Percentiles rank a stretch among this genome's conserved stretches.
Conservation (phyloP, 345 rosid genomes). For the Kernera saxatilis region DNA sequence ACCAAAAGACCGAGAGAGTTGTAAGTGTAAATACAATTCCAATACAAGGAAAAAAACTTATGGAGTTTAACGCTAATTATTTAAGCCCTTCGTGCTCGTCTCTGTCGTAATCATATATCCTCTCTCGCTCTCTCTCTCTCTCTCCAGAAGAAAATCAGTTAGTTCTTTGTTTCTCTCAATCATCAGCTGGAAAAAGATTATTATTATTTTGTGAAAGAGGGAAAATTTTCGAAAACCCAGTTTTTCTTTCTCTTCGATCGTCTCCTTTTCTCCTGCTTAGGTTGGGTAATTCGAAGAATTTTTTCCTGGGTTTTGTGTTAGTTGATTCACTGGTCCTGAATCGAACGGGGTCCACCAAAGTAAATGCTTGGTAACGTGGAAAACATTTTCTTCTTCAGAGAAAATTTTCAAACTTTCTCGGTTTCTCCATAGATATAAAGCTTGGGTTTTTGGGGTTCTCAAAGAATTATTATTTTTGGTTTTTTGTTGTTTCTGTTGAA, state of each 20-base stretch:
- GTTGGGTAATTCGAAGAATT: neutral
- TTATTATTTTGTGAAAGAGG: neutral
- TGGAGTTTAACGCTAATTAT: neutral
- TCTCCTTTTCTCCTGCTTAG: neutral
- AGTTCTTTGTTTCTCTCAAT: neutral
- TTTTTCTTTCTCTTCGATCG: neutral
- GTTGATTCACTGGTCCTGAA: neutral
- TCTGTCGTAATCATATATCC: neutral
- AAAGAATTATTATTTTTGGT: neutral
- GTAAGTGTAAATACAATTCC: neutral
- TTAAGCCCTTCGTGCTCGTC: neutral
- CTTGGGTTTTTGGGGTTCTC: neutral
- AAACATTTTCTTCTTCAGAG: neutral
- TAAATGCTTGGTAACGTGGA: slow-evolving; percentile 16
- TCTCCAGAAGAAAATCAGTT: neutral
- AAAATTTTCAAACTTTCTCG: neutral
- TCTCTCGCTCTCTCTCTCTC: neutral
- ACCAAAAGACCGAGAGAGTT: neutral
- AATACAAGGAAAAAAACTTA: neutral
- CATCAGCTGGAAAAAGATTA: neutral
- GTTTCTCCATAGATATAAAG: neutral
- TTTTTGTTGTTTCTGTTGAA: neutral
- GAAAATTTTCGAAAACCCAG: neutral
- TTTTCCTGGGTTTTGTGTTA: slow-evolving; percentile 3
- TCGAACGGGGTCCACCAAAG: slow-evolving; percentile 4